These are phyloP conservation scores for Diplotaxis tenuifolia DNA, from an alignment of 345 rosid genomes.

Conservation along the genomic window DNA sequence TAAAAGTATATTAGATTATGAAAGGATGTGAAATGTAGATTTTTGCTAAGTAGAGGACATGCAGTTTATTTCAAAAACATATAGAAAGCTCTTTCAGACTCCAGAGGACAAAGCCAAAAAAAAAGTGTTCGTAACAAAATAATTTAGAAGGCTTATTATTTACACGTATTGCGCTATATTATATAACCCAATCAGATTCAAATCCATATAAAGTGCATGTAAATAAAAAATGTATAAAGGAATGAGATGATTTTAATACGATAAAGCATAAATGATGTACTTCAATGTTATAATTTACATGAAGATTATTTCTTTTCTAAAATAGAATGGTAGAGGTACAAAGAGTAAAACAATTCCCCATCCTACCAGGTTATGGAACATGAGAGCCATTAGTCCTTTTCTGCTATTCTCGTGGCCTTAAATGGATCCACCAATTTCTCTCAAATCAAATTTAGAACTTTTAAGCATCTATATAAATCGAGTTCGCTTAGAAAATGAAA, in stretches of 20 bases:
- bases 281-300: background rate
- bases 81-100: too few relatives aligned
- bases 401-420: constrained; percentile 8
- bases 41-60: too few relatives aligned
- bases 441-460: background rate
- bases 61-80: too few relatives aligned
- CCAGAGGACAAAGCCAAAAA: too few relatives aligned
- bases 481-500: background rate
- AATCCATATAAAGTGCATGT: background rate
- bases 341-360: background rate
- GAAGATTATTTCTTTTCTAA: background rate
- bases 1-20: too few relatives aligned
- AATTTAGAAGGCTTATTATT: too few relatives aligned
- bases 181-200: background rate
- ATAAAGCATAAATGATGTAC: background rate
- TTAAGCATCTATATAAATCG: constrained; percentile 13
- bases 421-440: constrained; percentile 27
- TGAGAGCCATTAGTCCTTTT: background rate
- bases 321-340: background rate
- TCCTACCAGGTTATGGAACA: constrained; percentile 10
- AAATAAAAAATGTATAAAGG: background rate
- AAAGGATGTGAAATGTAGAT: too few relatives aligned
- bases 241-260: background rate
- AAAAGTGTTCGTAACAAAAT: too few relatives aligned
- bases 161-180: too few relatives aligned